These are phyloP conservation scores for Castanea sativa DNA, from an alignment of 306 rosid species.

Conservation along the genomic window DNA sequence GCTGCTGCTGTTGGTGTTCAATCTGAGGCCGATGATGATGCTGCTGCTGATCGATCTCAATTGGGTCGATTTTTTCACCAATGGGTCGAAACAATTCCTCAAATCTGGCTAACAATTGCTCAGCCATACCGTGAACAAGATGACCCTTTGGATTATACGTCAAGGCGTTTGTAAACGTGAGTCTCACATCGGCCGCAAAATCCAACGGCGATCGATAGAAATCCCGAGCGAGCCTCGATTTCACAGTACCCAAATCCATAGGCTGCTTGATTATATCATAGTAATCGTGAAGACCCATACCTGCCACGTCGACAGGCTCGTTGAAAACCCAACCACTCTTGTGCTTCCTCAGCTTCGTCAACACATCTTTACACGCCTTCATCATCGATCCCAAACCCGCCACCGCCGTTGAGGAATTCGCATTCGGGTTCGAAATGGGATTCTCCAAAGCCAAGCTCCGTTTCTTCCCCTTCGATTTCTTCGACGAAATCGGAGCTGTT, in stretches of 20 bases:
- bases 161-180: constrained; percentile 80
- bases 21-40: no score
- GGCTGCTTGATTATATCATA: constrained; percentile 72
- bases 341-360: constrained; percentile 80
- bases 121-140: constrained; percentile 58
- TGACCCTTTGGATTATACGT: constrained; percentile 84
- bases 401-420: neutral
- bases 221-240: constrained; percentile 47
- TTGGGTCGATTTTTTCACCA: constrained; percentile 24
- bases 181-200: constrained; percentile 69
- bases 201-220: constrained; percentile 51
- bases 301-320: constrained; percentile 60
- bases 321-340: constrained; percentile 73
- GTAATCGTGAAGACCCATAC: constrained; percentile 82
- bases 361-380: constrained; percentile 65
- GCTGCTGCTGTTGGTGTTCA: constrained; percentile 15
- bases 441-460: constrained; percentile 51
- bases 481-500: constrained; percentile 10
- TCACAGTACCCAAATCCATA: constrained; percentile 94
- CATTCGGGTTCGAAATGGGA: neutral
- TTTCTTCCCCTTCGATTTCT: constrained; percentile 68
- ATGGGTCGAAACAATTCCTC: constrained; percentile 68
- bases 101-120: constrained; percentile 52
- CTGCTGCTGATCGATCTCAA: constrained; percentile 19
- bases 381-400: constrained; percentile 16